Evolutionary conservation across 2,329 filamentous ascomycete species (phyloP).

Genomic region (Pyrenophora graminea): DNA sequence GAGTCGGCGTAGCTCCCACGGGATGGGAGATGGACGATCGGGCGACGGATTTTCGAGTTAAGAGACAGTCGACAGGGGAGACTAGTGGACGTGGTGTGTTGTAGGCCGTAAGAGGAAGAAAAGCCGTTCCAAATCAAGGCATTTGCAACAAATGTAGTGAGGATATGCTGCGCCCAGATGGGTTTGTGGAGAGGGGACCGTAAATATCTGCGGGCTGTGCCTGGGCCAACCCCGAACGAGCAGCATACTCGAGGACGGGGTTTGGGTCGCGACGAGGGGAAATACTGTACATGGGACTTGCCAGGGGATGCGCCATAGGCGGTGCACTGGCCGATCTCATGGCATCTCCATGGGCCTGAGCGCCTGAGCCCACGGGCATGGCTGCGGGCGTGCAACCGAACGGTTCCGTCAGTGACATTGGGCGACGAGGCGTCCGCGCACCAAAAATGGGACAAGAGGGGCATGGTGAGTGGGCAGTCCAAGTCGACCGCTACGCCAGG

Average conservation of each 20-base stretch:
- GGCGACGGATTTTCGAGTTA: conserved; percentile 36
- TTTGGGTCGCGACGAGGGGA: conserved; percentile 23
- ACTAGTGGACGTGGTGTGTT: conserved; percentile 30
- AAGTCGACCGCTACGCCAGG: conserved; percentile 33
- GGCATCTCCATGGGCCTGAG: conserved; percentile 36
- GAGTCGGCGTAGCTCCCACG: conserved; percentile 32
- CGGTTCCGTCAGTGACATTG: conserved; percentile 39
- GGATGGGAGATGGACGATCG: conserved; percentile 34
- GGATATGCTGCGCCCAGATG: conserved; percentile 38
- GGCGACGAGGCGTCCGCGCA: conserved; percentile 32
- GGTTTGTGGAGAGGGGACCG: conserved; percentile 36
- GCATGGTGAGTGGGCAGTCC: conserved; percentile 23
- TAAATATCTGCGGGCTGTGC: conserved; percentile 48
- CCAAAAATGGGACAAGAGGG: conserved; percentile 36
- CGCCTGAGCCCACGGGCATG: conserved; percentile 33
- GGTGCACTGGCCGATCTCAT: conserved; percentile 22
- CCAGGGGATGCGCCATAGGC: not conserved
- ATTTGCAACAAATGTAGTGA: conserved; percentile 36
- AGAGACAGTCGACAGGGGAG: conserved; percentile 34
- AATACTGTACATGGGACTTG: conserved; percentile 23
- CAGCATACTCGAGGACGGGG: conserved; percentile 25
- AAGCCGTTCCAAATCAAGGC: conserved; percentile 42
- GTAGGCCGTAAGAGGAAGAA: conserved; percentile 32
- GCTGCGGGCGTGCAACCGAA: conserved; percentile 42
- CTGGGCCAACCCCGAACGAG: conserved; percentile 36